Conservation (phyloP, 257 asterid genomes). For the Primulina tabacum region DNA sequence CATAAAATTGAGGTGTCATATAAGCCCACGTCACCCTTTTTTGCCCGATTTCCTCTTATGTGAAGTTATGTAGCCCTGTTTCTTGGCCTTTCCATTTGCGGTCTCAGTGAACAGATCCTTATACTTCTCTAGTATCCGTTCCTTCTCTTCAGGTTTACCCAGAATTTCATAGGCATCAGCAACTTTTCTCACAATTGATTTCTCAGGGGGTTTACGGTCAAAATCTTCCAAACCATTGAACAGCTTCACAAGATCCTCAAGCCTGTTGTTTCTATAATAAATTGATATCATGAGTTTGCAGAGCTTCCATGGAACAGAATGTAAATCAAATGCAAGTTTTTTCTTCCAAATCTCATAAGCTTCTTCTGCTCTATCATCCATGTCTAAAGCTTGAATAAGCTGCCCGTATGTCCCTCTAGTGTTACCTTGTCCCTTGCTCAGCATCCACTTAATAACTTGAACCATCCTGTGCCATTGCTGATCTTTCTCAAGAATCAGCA, state of each 20-base stretch:
- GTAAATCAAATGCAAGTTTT: slow-evolving; percentile 66
- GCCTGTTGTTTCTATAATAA: slow-evolving; percentile 67
- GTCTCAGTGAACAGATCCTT: slow-evolving; percentile 48
- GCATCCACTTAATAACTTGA: slow-evolving; percentile 92
- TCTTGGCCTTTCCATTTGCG: slow-evolving; percentile 32
- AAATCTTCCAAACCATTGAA: slow-evolving; percentile 75
- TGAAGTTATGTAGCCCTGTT: slow-evolving; percentile 24
- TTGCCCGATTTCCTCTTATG: slow-evolving; percentile 27
- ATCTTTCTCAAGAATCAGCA: slow-evolving; percentile 68
- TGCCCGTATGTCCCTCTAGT: slow-evolving; percentile 78
- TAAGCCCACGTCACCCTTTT: slow-evolving; percentile 4
- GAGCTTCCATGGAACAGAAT: slow-evolving; percentile 77
- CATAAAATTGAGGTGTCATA: background rate
- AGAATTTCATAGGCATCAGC: slow-evolving; percentile 73
- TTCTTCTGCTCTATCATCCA: slow-evolving; percentile 71
- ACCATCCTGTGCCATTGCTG: slow-evolving; percentile 79
- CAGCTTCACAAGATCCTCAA: slow-evolving; percentile 66
- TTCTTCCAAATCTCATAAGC: slow-evolving; percentile 72
- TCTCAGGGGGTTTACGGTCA: slow-evolving; percentile 79
- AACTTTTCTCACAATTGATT: slow-evolving; percentile 63
- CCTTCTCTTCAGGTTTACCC: slow-evolving; percentile 67
- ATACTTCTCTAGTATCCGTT: slow-evolving; percentile 60
- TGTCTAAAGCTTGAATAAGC: slow-evolving; percentile 74
- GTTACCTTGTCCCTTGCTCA: slow-evolving; percentile 89
- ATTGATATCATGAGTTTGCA: slow-evolving; percentile 76